These are phyloP conservation scores for Delphinella strobiligena DNA, from an alignment of 2,329 filamentous ascomycete species.

Conservation along the genomic window DNA sequence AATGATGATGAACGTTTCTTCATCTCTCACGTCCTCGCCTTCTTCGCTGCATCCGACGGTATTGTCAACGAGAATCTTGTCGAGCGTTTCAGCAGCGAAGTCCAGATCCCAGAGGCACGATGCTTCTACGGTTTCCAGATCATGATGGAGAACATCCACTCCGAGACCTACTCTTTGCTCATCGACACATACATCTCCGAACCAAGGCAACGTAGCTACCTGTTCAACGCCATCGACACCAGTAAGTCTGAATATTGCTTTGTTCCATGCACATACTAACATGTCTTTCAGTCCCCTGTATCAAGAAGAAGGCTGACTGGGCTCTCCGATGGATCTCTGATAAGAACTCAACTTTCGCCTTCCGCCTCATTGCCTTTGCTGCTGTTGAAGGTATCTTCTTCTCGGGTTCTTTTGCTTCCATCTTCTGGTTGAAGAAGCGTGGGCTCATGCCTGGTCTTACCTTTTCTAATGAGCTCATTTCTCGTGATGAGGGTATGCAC, in stretches of 20 bases:
- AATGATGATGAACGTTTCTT: conserved; percentile 98
- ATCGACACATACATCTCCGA: conserved; percentile 99
- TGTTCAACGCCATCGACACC: conserved; percentile 98
- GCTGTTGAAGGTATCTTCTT: conserved; percentile 99
- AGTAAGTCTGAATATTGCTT: conserved; percentile 46
- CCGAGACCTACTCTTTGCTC: conserved; percentile 96
- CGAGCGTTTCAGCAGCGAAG: conserved; percentile 92
- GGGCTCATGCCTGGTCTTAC: conserved; percentile 96
- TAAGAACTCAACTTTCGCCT: conserved; percentile 85
- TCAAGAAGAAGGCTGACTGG: conserved; percentile 98
- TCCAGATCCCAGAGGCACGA: conserved; percentile 92
- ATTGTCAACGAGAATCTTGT: conserved; percentile 99
- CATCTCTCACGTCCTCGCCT: conserved; percentile 94
- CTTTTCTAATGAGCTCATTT: conserved; percentile 99
- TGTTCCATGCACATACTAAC: conserved; percentile 8
- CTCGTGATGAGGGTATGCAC: conserved; percentile 97
- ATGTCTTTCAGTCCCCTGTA: conserved; percentile 64
- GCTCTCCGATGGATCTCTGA: conserved; percentile 90
- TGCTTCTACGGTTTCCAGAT: conserved; percentile 99
- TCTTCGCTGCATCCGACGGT: conserved; percentile 97
- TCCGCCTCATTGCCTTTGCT: conserved; percentile 91
- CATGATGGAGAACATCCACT: conserved; percentile 99
- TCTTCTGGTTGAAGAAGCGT: conserved; percentile 99
- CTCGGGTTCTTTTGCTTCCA: conserved; percentile 93
- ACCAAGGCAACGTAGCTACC: conserved; percentile 79